Evolutionary conservation across 2,329 filamentous ascomycete species (phyloP), one percentile per base, ranked within the genome.

Genomic region (Epichloe aotearoae): DNA sequence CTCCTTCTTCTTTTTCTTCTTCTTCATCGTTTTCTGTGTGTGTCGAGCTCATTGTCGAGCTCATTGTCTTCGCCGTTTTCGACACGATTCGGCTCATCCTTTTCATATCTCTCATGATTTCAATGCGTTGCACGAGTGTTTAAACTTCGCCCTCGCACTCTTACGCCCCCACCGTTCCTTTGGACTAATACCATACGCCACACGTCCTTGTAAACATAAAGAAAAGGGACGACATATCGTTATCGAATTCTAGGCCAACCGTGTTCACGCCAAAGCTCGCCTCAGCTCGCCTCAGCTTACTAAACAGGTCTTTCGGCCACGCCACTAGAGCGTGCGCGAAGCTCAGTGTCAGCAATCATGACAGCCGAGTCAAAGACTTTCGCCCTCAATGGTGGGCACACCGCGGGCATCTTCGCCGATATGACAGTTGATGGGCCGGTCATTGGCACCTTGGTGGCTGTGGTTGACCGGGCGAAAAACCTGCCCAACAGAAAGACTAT

Each of bases 401-500:
- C 90, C 26, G 86, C 91, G 4, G 91, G 91, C 63, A 95, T 96
- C 66, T 96, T 87, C 69, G 86, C 90, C 47, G 90, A 96, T 69
- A 89, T 95, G 83, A 87, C 83, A 19, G 80, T 95, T 52, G 91
- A 97, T 65, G 93, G 93, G 1, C 91, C 93, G 3, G 77, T 87
- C 53, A 96, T 98, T 62, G 93, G 93, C 58, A 97, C 90, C 2
- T 74, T 98, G 59, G 88, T 98, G 45, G 79, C 89, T 52, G 84
- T 98, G 61, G 81, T 97, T 62, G 93, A 98, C 71, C 80, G 90
- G 58, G 93, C 90, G 49, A 97, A 95, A 79, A 98, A 98, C 66
- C 72, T 98, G 58, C 93, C 93, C 47, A 98, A 98, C 70, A 75
- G 89, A 59, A 95, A 95, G 73, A 93, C 89, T 5, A 96, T 98